A percentile compares a stretch with the other conserved stretches of the same genome.
These are phyloP conservation scores for Yamadazyma ubonensis DNA, from an alignment of 805 yeast species.

Conservation along the genomic window DNA sequence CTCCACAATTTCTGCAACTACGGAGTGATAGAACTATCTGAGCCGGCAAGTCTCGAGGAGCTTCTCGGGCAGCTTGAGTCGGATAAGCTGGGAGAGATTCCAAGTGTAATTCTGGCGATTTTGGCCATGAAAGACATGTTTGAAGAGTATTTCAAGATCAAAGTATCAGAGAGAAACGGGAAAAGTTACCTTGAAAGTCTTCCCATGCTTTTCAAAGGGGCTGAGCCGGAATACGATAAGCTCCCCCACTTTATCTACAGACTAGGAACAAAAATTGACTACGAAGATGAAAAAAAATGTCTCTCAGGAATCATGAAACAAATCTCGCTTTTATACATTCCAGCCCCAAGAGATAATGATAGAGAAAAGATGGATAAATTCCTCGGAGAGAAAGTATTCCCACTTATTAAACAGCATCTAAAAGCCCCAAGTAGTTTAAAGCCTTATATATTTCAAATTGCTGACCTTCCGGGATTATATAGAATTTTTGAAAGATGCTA, in stretches of 20 bases:
- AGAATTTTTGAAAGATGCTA: conserved; percentile 90
- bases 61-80: conserved; percentile 38
- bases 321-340: conserved; percentile 71
- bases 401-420: conserved; percentile 58
- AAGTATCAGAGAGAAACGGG: conserved; percentile 32
- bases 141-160: conserved; percentile 70
- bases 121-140: conserved; percentile 71
- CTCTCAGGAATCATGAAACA: conserved; percentile 63
- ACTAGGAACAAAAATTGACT: conserved; percentile 58
- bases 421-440: conserved; percentile 58
- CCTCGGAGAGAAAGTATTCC: conserved; percentile 64
- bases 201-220: conserved; percentile 68
- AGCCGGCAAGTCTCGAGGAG: conserved; percentile 25
- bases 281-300: conserved; percentile 68
- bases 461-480: conserved; percentile 88
- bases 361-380: conserved; percentile 3
- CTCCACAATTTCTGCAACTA: conserved; percentile 77
- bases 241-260: conserved; percentile 66
- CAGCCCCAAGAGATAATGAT: conserved; percentile 39
- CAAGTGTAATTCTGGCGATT: conserved; percentile 14
- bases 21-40: conserved; percentile 46
- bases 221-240: conserved; percentile 61
- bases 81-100: conserved; percentile 15
- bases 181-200: conserved; percentile 46
- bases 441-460: conserved; percentile 72